Percentiles rank a stretch among this genome's conserved stretches.
Conservation (phyloP, 2,329 filamentous ascomycete species). For the Aspergillus aculeatus region DNA sequence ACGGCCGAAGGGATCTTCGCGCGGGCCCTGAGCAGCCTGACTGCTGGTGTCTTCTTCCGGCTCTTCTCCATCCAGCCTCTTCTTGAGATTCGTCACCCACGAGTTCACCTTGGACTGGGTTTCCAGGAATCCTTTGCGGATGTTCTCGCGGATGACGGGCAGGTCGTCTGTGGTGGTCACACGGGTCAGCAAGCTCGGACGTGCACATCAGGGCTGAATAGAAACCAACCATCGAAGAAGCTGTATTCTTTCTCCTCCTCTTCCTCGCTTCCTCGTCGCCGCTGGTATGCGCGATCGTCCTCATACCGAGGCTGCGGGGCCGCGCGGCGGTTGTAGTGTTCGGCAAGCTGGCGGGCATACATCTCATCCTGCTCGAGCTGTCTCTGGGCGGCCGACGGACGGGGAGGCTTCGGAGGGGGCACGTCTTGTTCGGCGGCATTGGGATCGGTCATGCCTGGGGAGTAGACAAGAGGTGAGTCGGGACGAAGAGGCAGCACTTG, state of each 20-base stretch:
- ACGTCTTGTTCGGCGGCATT: slow-evolving; percentile 62
- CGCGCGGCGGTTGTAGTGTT: slow-evolving; percentile 69
- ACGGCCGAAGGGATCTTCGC: slow-evolving; percentile 44
- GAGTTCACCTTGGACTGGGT: slow-evolving; percentile 90
- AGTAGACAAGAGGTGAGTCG: slow-evolving; percentile 1
- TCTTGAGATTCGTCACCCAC: slow-evolving; percentile 89
- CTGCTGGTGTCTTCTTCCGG: slow-evolving; percentile 55
- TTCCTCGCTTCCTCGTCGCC: slow-evolving; percentile 54
- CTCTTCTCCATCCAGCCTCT: slow-evolving; percentile 88
- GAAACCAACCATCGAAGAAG: slow-evolving; percentile 72
- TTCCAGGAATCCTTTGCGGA: slow-evolving; percentile 91
- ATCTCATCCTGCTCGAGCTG: slow-evolving; percentile 89
- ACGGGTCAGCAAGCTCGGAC: slow-evolving; percentile 13
- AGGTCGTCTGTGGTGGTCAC: slow-evolving; percentile 67
- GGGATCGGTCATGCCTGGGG: slow-evolving; percentile 73
- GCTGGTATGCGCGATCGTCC: slow-evolving; percentile 39
- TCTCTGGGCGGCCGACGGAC: slow-evolving; percentile 66
- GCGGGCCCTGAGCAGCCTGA: slow-evolving; percentile 25
- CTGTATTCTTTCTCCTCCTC: slow-evolving; percentile 74
- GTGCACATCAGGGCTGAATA: neutral
- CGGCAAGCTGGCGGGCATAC: slow-evolving; percentile 87
- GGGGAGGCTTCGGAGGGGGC: slow-evolving; percentile 78
- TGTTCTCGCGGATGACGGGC: slow-evolving; percentile 86
- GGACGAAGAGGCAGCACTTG: neutral
- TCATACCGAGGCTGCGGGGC: slow-evolving; percentile 31